Conservation (phyloP, 805 yeast species). For the Candida namnaoensis region DNA sequence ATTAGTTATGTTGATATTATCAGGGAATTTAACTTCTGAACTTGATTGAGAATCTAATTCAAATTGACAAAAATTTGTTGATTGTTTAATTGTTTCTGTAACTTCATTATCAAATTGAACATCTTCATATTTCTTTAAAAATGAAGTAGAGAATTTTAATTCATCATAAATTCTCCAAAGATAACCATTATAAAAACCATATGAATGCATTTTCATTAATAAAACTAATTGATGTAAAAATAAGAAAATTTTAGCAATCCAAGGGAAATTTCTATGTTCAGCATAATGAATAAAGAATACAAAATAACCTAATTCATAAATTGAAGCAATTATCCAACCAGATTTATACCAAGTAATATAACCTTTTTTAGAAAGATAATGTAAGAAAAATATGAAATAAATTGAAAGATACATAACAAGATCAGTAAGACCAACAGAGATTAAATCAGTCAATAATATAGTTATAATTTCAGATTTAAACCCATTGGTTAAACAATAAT, state of each 20-base stretch:
- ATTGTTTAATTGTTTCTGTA: constrained; percentile 28
- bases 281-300: constrained; percentile 48
- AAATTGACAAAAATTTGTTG: constrained; percentile 59
- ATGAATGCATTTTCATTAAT: constrained; percentile 94
- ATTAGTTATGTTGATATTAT: constrained; percentile 54
- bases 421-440: constrained; percentile 68
- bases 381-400: constrained; percentile 55
- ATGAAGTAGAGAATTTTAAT: constrained; percentile 36
- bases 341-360: constrained; percentile 47
- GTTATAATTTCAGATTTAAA: constrained; percentile 45
- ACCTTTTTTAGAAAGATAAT: constrained; percentile 37
- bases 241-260: constrained; percentile 87
- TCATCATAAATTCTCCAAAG: constrained; percentile 60
- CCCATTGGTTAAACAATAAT: constrained; percentile 41
- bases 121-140: constrained; percentile 31
- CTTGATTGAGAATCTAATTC: constrained; percentile 58
- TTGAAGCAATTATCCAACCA: constrained; percentile 59
- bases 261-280: constrained; percentile 52
- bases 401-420: constrained; percentile 60
- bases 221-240: constrained; percentile 79
- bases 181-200: constrained; percentile 86
- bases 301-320: constrained; percentile 48
- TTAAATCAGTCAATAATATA: constrained; percentile 51
- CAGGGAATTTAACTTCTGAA: constrained; percentile 47
- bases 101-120: constrained; percentile 18